Base-by-base conservation (phyloP, 768 basidiomycete genomes). In the Pholiota molesta region DNA sequence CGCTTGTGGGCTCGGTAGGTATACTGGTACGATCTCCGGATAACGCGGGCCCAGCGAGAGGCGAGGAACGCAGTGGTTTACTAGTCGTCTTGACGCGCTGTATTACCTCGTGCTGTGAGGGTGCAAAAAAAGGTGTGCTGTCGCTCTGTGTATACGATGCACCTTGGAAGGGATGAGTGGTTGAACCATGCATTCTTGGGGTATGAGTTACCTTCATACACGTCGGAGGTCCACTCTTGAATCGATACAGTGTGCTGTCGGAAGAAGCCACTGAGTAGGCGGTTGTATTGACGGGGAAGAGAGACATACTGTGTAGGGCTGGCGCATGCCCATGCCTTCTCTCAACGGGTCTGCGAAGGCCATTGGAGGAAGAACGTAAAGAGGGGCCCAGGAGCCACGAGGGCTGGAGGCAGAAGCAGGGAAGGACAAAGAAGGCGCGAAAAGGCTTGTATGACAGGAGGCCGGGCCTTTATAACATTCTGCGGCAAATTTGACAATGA, bases 381-480 rank as follows among this genome's bases (percentile, higher is more conserved):
- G 53, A 55, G 35, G 5, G 21, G 53, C 21, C 42, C 45, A 23
- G 19, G 42, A 47, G 16, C 16, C 44, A 19, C 44, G 56, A 47
- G 42, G 42, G 56, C 33, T 10, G 40, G 56, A 14, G 40, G 19
- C 21, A 29, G 44, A 29, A 29, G 53, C 23, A 37, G 53, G 37
- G 33, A 17, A 55, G 29, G 42, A 42, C 47, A 11, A 57, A 57
- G 56, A 57, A 57, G 56, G 44, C 56, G 42, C 56, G 23, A 49
- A 44, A 44, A 57, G 17, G 28, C 44, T 57, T 57, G 19, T 26
- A 57, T 57, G 56, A 57, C 44, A 21, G 56, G 31, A 33, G 42
- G 35, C 53, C 19, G 53, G 45, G 42, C 42, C 56, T 57, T 57
- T 57, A 57, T 57, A 44, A 42, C 33, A 44, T 57, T 23, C 40